Percentiles rank a stretch among this genome's conserved stretches.
phyloP scores from a whole-genome alignment of 352 stramenopile genomes.

The Pythium phragmiticola region DNA sequence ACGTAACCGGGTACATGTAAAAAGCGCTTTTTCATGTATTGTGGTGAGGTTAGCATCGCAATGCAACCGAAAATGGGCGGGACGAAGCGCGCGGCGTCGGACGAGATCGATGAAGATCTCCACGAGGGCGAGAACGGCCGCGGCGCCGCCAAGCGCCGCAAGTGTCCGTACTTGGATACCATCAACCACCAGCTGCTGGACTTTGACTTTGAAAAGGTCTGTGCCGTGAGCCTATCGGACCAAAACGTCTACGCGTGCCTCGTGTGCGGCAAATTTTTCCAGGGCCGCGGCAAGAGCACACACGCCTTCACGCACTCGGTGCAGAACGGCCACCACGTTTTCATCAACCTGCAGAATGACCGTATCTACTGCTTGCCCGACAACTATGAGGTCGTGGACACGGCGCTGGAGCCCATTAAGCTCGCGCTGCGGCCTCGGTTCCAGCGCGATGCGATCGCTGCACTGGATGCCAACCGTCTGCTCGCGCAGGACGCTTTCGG shows the following conservation, averaged over 20 bases:
- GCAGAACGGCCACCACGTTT: constrained; percentile 96
- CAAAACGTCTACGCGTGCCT: constrained; percentile 99
- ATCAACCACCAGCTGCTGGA: constrained; percentile 97
- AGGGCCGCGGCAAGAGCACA: constrained; percentile 90
- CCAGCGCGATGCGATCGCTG: constrained; percentile 69
- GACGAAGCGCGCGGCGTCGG: constrained; percentile 51
- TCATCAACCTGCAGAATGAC: constrained; percentile 95
- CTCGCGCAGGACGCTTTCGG: constrained; percentile 95
- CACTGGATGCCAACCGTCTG: constrained; percentile 90
- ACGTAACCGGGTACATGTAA: constrained; percentile 1
- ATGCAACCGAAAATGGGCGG: constrained; percentile 2
- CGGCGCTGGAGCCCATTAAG: constrained; percentile 94
- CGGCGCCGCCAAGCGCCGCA: constrained; percentile 59
- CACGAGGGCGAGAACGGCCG: constrained; percentile 22
- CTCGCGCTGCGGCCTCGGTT: constrained; percentile 93
- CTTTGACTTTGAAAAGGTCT: constrained; percentile 99
- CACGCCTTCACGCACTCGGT: constrained; percentile 97
- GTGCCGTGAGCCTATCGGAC: constrained; percentile 94
- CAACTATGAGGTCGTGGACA: constrained; percentile 98
- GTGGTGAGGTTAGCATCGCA: background rate
- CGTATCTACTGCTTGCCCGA: constrained; percentile 98
- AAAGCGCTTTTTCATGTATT: background rate
- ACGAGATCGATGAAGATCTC: constrained; percentile 6
- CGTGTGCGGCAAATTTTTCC: constrained; percentile 99
- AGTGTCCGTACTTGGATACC: constrained; percentile 99